Evolutionary conservation across 2,329 filamentous ascomycete species (phyloP).

Genomic region (Claviceps spartinae): DNA sequence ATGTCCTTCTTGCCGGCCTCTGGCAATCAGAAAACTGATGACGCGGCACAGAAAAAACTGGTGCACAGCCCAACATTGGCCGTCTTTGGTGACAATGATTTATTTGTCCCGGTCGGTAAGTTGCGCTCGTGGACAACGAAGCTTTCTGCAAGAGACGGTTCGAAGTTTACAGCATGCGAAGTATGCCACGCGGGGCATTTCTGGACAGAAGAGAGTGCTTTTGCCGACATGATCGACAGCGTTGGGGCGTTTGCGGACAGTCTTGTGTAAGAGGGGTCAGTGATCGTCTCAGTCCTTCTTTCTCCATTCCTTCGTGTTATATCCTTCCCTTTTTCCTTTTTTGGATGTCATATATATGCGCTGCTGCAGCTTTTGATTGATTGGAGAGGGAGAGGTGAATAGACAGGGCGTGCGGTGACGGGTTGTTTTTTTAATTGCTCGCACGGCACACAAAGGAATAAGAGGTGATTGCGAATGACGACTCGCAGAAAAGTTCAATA

Average conservation of each 20-base stretch:
- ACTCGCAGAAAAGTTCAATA: too few species aligned
- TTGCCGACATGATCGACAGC: constrained; percentile 16
- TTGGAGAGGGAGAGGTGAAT: too few species aligned
- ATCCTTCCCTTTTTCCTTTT: too few species aligned
- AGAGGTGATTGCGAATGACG: too few species aligned
- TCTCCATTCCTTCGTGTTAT: neutral
- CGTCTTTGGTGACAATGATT: constrained; percentile 62
- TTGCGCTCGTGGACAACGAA: constrained; percentile 51
- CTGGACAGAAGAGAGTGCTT: constrained; percentile 42
- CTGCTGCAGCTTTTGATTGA: too few species aligned
- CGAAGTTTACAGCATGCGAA: constrained; percentile 33
- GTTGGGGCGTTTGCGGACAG: constrained; percentile 15
- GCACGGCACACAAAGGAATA: too few species aligned
- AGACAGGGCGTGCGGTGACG: too few species aligned
- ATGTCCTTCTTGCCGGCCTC: constrained; percentile 35
- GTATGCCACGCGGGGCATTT: constrained; percentile 46
- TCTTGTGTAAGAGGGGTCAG: constrained; percentile 1
- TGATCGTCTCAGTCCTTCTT: neutral
- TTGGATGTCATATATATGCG: too few species aligned
- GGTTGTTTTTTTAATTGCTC: too few species aligned
- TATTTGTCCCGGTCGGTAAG: constrained; percentile 54
- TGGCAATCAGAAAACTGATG: constrained; percentile 12
- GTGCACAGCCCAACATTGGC: constrained; percentile 48
- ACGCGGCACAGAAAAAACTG: constrained; percentile 39
- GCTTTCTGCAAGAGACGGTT: constrained; percentile 29